Conservation (phyloP, 495 filamentous ascomycete genomes). For the Amniculicola lignicola region DNA sequence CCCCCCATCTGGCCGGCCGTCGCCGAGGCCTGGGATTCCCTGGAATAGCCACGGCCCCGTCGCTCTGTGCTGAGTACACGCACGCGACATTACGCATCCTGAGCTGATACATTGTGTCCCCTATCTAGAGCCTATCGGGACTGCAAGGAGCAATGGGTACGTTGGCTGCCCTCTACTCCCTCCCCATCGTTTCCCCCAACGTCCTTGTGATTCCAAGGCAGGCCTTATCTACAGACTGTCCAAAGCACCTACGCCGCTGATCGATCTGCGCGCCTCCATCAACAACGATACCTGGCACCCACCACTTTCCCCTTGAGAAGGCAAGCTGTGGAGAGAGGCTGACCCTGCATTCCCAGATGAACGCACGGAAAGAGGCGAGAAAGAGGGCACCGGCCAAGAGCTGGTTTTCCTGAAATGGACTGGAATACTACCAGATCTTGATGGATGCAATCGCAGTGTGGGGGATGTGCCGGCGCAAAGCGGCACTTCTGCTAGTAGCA, state of each 20-base stretch:
- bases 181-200: neutral
- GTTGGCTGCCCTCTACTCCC: slow-evolving; percentile 35
- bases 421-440: neutral
- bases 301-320: no score
- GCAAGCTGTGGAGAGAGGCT: no score
- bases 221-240: neutral
- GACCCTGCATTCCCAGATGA: slow-evolving; percentile 22
- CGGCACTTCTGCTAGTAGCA: neutral
- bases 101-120: slow-evolving; percentile 19
- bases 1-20: neutral
- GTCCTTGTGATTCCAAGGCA: slow-evolving; percentile 18
- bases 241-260: neutral
- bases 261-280: neutral
- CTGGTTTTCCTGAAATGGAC: slow-evolving; percentile 2
- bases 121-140: slow-evolving; percentile 77
- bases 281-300: no score
- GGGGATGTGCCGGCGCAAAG: neutral
- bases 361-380: slow-evolving; percentile 27
- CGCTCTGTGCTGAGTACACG: no score
- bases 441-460: neutral
- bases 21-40: slow-evolving; percentile 1
- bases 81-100: slow-evolving; percentile 1
- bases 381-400: slow-evolving; percentile 11
- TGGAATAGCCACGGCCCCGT: neutral
- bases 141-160: slow-evolving; percentile 91